Base-by-base conservation (phyloP, 352 stramenopile species). In the Globisporangium echinulatum region DNA sequence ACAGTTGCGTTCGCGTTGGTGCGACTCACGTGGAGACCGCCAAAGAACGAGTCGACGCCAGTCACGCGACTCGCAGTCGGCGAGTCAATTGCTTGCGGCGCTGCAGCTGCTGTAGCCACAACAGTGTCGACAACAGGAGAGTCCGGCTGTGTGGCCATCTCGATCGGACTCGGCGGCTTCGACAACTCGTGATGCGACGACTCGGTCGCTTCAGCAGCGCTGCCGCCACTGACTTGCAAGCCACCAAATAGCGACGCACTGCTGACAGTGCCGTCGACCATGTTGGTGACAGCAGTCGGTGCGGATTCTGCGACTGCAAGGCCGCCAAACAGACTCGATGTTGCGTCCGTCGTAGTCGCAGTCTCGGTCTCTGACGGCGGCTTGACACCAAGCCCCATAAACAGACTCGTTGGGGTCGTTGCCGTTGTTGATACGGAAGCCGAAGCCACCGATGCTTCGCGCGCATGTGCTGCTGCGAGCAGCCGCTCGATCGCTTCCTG, bases 401-500 rank as follows among this genome's bases (percentile, higher is more conserved):
- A 73, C 60, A 75, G 65, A 48, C 58, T 70, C 5, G 61, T 55
- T 9, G 59, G 39, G 3, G 33, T 33, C 25, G 25, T 33, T 33
- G 25, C 25, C 25, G 25, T 33, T 33, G 25, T 33, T 33, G 25
- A 33, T 33, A 33, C 68, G 49, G 52, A 42, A 49, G 37, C 10
- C 33, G 33, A 11, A 8, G 5, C 38, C 25, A 48, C 37, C 11
- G 17, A 9, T 13, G 51, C 62, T 33, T 42, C 51, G 13, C 5
- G 59, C 25, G 43, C 43, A 14, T 48, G 9, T 37, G 53, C 39
- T 53, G 37, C n/a, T 37, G 57, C 43, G 40, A 80, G 53, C 38
- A 81, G 64, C 10, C 60, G 62, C 47, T 74, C 49, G 19, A 85
- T 70, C 46, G 79, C 71, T 6, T 62, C 69, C 56, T 88, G 78